Evolutionary conservation across 352 stramenopile genomes (phyloP).

Genomic region (Pythium folliculosum): DNA sequence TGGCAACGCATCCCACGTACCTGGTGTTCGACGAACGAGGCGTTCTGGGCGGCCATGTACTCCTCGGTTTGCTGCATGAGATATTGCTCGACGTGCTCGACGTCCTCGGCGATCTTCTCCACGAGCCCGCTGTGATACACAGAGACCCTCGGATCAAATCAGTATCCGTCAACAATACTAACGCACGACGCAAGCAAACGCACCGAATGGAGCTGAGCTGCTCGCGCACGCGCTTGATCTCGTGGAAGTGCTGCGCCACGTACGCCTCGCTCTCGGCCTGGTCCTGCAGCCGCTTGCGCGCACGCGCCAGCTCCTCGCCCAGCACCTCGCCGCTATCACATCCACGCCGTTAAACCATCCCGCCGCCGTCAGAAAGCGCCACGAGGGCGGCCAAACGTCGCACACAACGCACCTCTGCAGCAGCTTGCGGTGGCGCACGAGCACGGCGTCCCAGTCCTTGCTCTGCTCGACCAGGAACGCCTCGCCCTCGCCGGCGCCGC

Average conservation of each 20-base stretch:
- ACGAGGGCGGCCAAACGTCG: conserved; percentile 2
- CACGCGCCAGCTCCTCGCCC: conserved; percentile 34
- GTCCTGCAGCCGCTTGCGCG: conserved; percentile 52
- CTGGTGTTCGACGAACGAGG: conserved; percentile 59
- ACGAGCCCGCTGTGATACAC: conserved; percentile 37
- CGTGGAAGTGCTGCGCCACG: conserved; percentile 62
- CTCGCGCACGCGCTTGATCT: conserved; percentile 54
- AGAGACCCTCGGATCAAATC: too few relatives aligned
- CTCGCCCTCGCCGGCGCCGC: conserved; percentile 30
- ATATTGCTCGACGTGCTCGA: conserved; percentile 71
- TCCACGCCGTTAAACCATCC: background rate
- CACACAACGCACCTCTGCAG: conserved; percentile 39
- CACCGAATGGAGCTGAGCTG: conserved; percentile 54
- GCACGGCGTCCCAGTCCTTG: conserved; percentile 32
- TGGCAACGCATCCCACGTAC: conserved; percentile 14
- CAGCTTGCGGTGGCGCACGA: conserved; percentile 46
- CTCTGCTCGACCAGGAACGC: conserved; percentile 48
- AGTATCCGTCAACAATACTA: too few relatives aligned
- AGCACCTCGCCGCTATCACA: conserved; percentile 55
- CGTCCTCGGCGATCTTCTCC: conserved; percentile 56
- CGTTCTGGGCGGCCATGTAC: conserved; percentile 71
- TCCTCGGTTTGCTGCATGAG: conserved; percentile 72
- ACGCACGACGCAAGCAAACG: background rate
- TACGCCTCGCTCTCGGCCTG: conserved; percentile 74
- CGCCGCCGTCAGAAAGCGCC: background rate